Evolutionary conservation across 352 stramenopile genomes (phyloP), one percentile per base, ranked within the genome.

Genomic region (Aphanomyces stellatus): DNA sequence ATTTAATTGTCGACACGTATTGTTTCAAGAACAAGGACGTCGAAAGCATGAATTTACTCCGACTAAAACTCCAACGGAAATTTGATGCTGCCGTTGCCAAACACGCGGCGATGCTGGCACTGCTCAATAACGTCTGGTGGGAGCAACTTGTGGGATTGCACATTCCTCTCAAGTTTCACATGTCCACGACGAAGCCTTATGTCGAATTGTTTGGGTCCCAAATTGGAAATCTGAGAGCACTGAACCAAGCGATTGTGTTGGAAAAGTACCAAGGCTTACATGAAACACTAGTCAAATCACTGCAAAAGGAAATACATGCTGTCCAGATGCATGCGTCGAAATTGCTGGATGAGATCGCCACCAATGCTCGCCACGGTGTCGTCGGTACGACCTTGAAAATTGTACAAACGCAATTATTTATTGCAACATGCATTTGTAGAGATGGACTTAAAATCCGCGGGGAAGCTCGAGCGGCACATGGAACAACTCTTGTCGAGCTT

Each of bases 1-100:
- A 92, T 60, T 74, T 92, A 64, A 88, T 92, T 60, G 74, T 92
- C 4, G 84, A 92, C 65, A 87, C 82, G 41, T 92, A 92, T 74
- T 92, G 84, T 65, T 92, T 92, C 74, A 88, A 90, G 72, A 90
- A 88, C 76, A 92, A 91, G 72, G 89, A 90, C 59, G 72, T 89
- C 28, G 81, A 91, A 28, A 74, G 90, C 72, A 88, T 93, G 81
- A 85, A 93, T 51, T 88, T 93, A 42, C 60, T 93, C 11, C 81
- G 77, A 22, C 65, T 90, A 19, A 90, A 89, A 59, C 72, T 93
- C 30, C 65, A 79, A 11, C 81, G 79, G 48, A 91, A 93, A 57
- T 93, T 93, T 53, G 77, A 88, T 28, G 72, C 67, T 1, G 76
- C 78, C 1, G 27, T 56, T 0, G 82, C 73, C 2, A 80, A 82